Base-by-base conservation (phyloP, 1,284 basidiomycete species). In the Xanthoconium separans region DNA sequence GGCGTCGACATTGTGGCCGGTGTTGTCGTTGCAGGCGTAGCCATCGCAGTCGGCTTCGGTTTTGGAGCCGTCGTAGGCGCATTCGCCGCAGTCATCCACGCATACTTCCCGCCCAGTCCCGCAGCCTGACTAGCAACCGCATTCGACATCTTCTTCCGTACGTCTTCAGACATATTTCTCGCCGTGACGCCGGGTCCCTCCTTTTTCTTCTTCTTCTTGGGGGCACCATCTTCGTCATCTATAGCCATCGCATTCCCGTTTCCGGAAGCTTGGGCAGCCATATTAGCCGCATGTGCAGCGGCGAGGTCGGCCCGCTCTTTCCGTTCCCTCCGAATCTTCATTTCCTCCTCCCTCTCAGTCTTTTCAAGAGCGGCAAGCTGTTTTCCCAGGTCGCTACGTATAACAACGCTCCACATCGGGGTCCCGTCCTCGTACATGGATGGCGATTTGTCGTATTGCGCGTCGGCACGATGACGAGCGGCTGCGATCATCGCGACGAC, bases 81-180 rank as follows among this genome's bases (percentile, higher is more conserved):
- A 57, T 76, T 80, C 10, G 81, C 81, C 1, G 87, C 81, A 18
- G 76, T 91, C 85, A 93, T 90, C 92, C 91, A 94, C 15, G 89
- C 79, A 64, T 92, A 94, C 68, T 87, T 87, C 20, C 86, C 84
- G 2, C 84, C 83, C 33, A 91, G 66, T 0, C 91, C 91, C n/a
- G 90, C 87, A 2, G 89, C 89, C 65, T 91, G 88, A 61, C 84
- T 87, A n/a, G 92, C 91, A 6, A 89, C 88, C 31, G 89, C 89
- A 68, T 93, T 92, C 43, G 88, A 89, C 83, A 93, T 84, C 68
- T 91, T 91, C 77, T 93, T 93, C 60, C 87, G 77, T 61, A 92
- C 88, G 63, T 93, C 91, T 69, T 92, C 91, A 2, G 84, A 86
- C 88, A 94, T 91, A 66, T 93, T 93, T 54, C 85, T 77, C 47